A percentile compares a stretch with the other conserved stretches of the same genome.
These are phyloP conservation scores for Blastomyces emzantsi DNA, from an alignment of 2,329 filamentous ascomycete species.

Conservation along the genomic window DNA sequence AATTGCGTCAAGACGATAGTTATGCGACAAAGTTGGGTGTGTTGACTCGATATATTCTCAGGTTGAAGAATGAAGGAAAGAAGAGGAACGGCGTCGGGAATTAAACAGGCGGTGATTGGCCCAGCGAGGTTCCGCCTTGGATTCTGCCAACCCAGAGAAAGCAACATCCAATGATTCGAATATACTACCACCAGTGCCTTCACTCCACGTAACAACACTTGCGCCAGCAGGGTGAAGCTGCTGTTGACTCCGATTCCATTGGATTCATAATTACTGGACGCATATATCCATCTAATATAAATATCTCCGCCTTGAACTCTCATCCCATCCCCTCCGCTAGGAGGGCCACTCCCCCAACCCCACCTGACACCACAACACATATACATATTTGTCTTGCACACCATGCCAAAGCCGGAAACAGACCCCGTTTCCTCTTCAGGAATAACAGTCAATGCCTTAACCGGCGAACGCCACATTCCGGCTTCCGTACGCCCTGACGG, in stretches of 20 bases:
- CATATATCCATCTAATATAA: neutral
- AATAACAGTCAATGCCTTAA: conserved; percentile 65
- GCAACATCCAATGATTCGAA: neutral
- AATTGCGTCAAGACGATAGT: conserved; percentile 2
- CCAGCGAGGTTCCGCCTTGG: conserved; percentile 2
- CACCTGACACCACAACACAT: neutral
- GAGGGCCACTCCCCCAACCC: neutral
- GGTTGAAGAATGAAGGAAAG: conserved; percentile 3
- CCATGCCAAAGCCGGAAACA: conserved; percentile 44
- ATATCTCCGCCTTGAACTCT: neutral
- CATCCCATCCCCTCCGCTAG: neutral
- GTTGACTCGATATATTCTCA: neutral
- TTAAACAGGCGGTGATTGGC: conserved; percentile 14
- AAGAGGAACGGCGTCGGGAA: conserved; percentile 13
- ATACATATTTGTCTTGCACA: conserved; percentile 17
- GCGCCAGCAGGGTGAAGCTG: neutral
- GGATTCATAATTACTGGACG: neutral
- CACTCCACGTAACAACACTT: neutral
- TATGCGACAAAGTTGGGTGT: neutral
- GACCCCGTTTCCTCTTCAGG: conserved; percentile 42
- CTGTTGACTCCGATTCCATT: neutral
- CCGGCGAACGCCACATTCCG: conserved; percentile 81
- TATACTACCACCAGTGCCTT: no score
- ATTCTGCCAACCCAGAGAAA: conserved; percentile 3
- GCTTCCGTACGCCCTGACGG: conserved; percentile 80